Evolutionary conservation across 2,329 filamentous ascomycete species (phyloP), one percentile per base, ranked within the genome.

Genomic region (Coniosporium tulheliwenetii): DNA sequence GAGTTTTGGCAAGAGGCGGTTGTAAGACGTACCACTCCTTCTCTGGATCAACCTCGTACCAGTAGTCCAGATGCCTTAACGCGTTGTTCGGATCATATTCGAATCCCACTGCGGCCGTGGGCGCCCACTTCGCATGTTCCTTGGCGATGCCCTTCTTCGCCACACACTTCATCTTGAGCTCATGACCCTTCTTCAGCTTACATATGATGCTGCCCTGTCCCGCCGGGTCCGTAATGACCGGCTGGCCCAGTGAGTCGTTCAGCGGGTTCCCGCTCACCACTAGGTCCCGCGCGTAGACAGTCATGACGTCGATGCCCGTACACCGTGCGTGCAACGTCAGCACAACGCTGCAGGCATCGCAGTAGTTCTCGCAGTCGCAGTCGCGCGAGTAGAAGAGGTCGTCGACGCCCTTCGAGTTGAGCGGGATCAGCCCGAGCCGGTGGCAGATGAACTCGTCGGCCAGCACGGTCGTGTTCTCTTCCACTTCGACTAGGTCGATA

Each of bases 21-120:
- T 10, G 12, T 13, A 31, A 36, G 10, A 15, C 14, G 15, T 29
- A 93, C 87, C 87, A 95, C 69, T 95, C 89, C 53, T 77, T 73
- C 44, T 75, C 71, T 1, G 84, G 64, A 61, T 93, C 82, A 50
- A 80, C 75, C 67, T 98, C 91, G 58, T 85, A 95, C 91, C 91
- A 98, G 61, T 93, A 77, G 54, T 93, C 85, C 42, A 91, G 71
- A 62, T 98, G 91, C 49, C 80, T 76, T 48, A 98, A 68, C 65
- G 93, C 95, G 66, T 98, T 98, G 61, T 93, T 83, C 45, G 91
- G 91, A 59, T 98, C 91, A 61, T 98, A 98, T 62, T 98, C 91
- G 58, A 98, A 98, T 16, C 85, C 87, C 34, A 98, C 79, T 3
- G 91, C 91, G 34, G 86, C 75, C 31, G 84, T 89, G 2, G 91